Conservation (phyloP, 2,329 filamentous ascomycete genomes). For the Coniochaeta sp. region DNA sequence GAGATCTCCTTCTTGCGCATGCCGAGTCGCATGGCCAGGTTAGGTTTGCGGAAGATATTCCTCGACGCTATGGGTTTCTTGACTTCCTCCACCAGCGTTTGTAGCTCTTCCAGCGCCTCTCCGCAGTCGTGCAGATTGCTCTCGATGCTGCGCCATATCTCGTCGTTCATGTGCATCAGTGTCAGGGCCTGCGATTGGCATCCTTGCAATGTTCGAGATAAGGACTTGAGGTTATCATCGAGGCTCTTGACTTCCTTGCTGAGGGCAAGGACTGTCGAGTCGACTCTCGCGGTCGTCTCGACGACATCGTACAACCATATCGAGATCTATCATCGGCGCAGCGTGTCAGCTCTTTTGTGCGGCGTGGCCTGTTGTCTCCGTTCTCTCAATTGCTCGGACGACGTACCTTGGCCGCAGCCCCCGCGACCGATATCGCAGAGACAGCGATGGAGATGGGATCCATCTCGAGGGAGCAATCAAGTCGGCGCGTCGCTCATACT, state of each 20-base stretch:
- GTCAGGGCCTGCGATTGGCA: constrained; percentile 1
- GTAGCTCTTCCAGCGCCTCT: neutral
- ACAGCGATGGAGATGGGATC: constrained; percentile 1
- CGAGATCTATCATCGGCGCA: neutral
- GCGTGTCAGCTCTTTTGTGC: neutral
- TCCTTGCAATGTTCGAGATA: neutral
- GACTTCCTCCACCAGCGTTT: neutral
- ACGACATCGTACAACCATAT: neutral
- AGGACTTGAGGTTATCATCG: constrained; percentile 1
- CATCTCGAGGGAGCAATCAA: neutral
- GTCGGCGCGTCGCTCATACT: neutral
- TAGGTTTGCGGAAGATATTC: constrained; percentile 2
- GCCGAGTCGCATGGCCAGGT: neutral
- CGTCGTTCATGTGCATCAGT: constrained; percentile 3
- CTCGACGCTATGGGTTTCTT: neutral
- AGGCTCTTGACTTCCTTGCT: neutral
- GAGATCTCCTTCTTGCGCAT: constrained; percentile 1
- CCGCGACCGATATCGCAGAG: constrained; percentile 1
- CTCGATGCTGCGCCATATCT: constrained; percentile 1
- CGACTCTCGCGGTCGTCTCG: neutral
- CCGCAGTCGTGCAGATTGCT: neutral
- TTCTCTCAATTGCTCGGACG: neutral
- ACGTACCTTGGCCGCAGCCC: constrained; percentile 1
- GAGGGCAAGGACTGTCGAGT: neutral
- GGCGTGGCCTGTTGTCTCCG: neutral